These are phyloP conservation scores for Podaxis pistillaris DNA, from an alignment of 768 basidiomycete genomes.

Conservation along the genomic window DNA sequence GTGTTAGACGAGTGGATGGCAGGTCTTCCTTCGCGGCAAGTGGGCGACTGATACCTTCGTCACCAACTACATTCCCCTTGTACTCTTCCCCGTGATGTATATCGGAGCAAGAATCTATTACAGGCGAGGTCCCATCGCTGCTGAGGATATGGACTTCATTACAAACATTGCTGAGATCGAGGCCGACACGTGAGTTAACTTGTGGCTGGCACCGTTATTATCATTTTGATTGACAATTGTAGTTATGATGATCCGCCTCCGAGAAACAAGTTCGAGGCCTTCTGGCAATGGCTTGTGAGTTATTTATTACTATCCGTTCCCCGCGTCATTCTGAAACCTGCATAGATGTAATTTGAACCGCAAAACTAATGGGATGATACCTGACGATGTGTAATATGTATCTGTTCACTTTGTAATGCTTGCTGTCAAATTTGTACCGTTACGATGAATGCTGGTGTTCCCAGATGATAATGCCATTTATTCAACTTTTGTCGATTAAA, in stretches of 20 bases:
- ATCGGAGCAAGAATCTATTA: constrained; percentile 53
- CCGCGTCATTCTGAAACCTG: constrained; percentile 7
- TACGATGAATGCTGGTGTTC: neutral
- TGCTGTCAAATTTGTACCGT: neutral
- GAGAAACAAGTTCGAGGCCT: constrained; percentile 59
- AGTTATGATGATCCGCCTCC: constrained; percentile 73
- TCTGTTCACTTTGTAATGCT: neutral
- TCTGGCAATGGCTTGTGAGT: constrained; percentile 82
- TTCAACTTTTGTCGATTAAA: constrained; percentile 9
- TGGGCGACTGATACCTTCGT: constrained; percentile 68
- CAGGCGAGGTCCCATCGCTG: constrained; percentile 40
- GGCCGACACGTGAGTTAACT: constrained; percentile 48
- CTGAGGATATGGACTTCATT: constrained; percentile 84
- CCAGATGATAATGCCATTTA: neutral
- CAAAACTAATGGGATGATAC: neutral
- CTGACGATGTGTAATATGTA: neutral
- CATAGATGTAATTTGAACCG: constrained; percentile 16
- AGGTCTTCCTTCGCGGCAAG: constrained; percentile 37
- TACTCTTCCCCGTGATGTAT: constrained; percentile 78
- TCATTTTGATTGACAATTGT: constrained; percentile 8
- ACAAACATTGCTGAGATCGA: constrained; percentile 68
- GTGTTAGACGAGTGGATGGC: constrained; percentile 42
- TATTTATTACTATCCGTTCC: constrained; percentile 25
- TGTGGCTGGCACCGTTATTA: neutral
- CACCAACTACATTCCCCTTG: constrained; percentile 76